Evolutionary conservation across 2,329 filamentous ascomycete species (phyloP), one percentile per base, ranked within the genome.

Genomic region (Aspergillus uvarum): DNA sequence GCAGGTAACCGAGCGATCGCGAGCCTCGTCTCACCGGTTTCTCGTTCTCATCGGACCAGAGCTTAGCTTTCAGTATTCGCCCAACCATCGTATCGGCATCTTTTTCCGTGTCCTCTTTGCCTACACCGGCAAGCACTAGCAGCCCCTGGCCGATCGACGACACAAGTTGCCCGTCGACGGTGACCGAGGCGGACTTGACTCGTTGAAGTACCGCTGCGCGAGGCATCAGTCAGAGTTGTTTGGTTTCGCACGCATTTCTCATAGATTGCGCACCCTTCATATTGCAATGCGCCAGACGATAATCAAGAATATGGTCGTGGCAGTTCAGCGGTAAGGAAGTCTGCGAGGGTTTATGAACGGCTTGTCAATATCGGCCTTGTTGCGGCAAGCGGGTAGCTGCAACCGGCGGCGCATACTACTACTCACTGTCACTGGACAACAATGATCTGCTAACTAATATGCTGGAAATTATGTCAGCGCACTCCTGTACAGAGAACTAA

Each of bases 141-240:
- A 99, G 80, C 31, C 95, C 95, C 76, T 89, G 91, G 61, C 92
- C 91, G 70, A 99, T 98, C 3, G 89, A 90, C 1, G 95, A 98
- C 50, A 99, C 85, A 31, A 96, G 80, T 73, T 96, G 84, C 72
- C 91, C 89, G 73, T 99, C 93, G 55, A 99, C 94, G 1, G 92
- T 95, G 69, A 99, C 95, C 7, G 94, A 97, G 62, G 94, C 94
- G 48, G 93, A 98, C 62, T 96, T 87, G 54, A 99, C 95, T 66
- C 95, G 87, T 78, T 99, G 95, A 56, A 98, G 81, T 61, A 99
- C 91, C 56, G 92, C 95, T 97, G 71, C 19, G 12, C 14, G 5
- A 26, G n/a, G 56, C 5, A 26, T 22, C 21, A 51, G 38, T n/a
- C 16, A 54, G 14, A 12, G 42, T 8, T 19, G 2, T 16, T 24